Base-by-base conservation (phyloP, 192 early-diverging fungal species). In the Backusella macrospora region DNA sequence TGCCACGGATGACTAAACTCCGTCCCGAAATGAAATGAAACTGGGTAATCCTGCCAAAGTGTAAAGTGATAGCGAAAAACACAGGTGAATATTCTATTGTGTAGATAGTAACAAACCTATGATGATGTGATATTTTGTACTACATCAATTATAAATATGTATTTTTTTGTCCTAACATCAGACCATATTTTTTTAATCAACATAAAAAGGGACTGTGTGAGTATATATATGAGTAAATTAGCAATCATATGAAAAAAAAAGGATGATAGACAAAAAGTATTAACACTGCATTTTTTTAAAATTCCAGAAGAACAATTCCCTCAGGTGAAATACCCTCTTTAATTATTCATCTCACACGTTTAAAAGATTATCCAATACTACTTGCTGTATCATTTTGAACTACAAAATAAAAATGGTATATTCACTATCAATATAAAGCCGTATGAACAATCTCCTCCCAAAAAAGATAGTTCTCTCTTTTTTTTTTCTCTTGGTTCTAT, bases 1-100 rank as follows among this genome's bases (percentile, higher is more conserved):
- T 59, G 10, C 21, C 21, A 59, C 23, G 52, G 52, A 59, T 59
- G 52, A 59, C 9, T 59, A 59, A 59, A 26, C 21, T 59, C 52
- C 21, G 52, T 14, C 10, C 52, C 52, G 52, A 59, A 59, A 59
- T 59, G 52, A 59, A 59, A 26, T 59, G 48, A 49, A 49, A 49
- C 48, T 49, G 18, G 18, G 48, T 26, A 55, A 13, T 55, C 52
- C 48, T 18, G 48, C 6, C 14, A 18, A 5, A 49, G 29, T 34
- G 29, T 7, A n/a, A 5, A 49, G 9, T 6, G 0, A 21, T 49
- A 16, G 18, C 6, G 42, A 43, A 4, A 6, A 2, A 10, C 6
- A 49, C 18, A 49, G n/a, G 4, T n/a, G 14, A 47, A 47, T 14
- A 5, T 15, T 0, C 29, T 48, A 48, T 15, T 48, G 13, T 16